Conservation (phyloP, 495 filamentous ascomycete species). For the Penicillium antarcticum region DNA sequence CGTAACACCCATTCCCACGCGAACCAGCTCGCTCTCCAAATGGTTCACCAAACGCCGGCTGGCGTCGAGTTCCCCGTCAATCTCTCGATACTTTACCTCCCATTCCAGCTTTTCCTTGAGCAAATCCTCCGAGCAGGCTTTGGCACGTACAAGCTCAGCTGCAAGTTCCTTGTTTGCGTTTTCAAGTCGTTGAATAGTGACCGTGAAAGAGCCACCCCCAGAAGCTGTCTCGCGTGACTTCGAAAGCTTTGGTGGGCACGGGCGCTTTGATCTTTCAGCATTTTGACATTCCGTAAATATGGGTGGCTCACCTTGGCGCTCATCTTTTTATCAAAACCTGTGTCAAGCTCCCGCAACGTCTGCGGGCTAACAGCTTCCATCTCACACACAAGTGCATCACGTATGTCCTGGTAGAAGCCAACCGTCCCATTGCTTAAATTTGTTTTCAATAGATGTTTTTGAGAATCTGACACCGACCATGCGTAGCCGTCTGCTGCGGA, state of each 20-base stretch:
- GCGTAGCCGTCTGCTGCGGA: constrained; percentile 11
- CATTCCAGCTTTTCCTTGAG: neutral
- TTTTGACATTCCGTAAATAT: neutral
- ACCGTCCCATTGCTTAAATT: neutral
- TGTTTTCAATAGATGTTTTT: constrained; percentile 3
- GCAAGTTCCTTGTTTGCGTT: neutral
- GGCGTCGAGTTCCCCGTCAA: neutral
- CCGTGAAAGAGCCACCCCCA: neutral
- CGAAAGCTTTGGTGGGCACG: neutral
- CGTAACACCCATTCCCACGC: neutral
- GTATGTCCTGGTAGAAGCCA: neutral
- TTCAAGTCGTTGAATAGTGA: neutral
- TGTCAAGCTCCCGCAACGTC: neutral
- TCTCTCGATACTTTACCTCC: neutral
- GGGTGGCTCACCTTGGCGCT: neutral
- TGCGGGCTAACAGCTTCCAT: neutral
- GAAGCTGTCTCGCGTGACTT: neutral
- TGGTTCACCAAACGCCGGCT: neutral
- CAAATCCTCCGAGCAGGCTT: neutral
- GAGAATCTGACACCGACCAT: constrained; percentile 6
- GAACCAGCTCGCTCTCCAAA: neutral
- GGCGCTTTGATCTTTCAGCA: neutral
- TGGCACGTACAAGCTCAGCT: neutral
- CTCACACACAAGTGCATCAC: neutral
- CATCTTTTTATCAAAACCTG: neutral